These are phyloP conservation scores for Leishmania arabica DNA, from an alignment of 208 protist genomes.

Conservation along the genomic window DNA sequence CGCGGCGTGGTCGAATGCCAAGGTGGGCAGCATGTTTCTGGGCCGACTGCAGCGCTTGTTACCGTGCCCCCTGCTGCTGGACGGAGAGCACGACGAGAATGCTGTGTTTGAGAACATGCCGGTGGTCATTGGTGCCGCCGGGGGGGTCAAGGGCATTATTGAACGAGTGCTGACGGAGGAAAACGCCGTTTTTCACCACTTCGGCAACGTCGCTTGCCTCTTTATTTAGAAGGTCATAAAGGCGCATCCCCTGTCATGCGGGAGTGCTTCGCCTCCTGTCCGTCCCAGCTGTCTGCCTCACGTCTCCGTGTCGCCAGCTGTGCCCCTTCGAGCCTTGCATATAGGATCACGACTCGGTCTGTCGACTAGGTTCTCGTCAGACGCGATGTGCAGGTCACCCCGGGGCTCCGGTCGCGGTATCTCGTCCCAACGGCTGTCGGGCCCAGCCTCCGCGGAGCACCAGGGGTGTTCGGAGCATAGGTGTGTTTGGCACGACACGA, in stretches of 20 bases:
- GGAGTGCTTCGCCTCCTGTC: neutral
- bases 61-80: conserved; percentile 47
- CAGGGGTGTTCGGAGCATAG: too few species aligned
- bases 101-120: conserved; percentile 46
- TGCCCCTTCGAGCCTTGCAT: too few species aligned
- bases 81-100: conserved; percentile 47
- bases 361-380: neutral
- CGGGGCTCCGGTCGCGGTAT: too few species aligned
- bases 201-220: conserved; percentile 39
- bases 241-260: conserved; percentile 22
- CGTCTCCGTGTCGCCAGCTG: too few species aligned
- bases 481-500: too few species aligned
- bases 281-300: neutral
- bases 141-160: conserved; percentile 44
- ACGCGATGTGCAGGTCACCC: too few species aligned
- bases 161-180: conserved; percentile 46
- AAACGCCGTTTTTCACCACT: conserved; percentile 41
- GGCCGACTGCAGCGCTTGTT: conserved; percentile 45
- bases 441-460: too few species aligned
- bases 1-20: conserved; percentile 43
- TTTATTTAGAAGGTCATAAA: conserved; percentile 34
- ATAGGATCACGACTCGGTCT: neutral
- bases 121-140: conserved; percentile 34
- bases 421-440: too few species aligned
- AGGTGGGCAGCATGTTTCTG: conserved; percentile 41